Evolutionary conservation across 2,329 filamentous ascomycete species (phyloP).

Genomic region (Cladophialophora yegresii): DNA sequence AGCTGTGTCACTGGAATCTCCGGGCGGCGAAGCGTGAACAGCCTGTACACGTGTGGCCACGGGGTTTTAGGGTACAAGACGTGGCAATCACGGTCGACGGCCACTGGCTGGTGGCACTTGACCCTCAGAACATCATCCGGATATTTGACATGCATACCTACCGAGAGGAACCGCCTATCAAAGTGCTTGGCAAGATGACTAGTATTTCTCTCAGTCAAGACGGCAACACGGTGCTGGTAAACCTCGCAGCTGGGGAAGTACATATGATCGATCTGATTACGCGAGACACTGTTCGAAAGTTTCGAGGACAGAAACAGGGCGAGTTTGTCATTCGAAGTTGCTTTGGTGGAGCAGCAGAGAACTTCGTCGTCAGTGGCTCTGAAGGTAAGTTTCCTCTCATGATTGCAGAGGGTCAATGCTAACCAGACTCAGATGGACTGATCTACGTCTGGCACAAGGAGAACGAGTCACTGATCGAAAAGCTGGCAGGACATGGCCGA

Average conservation of each 20-base stretch:
- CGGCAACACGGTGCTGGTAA: slow-evolving; percentile 78
- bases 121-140: slow-evolving; percentile 68
- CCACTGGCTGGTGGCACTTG: slow-evolving; percentile 75
- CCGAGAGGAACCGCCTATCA: slow-evolving; percentile 73
- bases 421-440: slow-evolving; percentile 56
- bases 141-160: slow-evolving; percentile 79
- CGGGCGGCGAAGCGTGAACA: slow-evolving; percentile 20
- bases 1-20: slow-evolving; percentile 71
- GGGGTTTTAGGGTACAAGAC: slow-evolving; percentile 76
- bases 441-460: slow-evolving; percentile 91
- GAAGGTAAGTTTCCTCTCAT: slow-evolving; percentile 63
- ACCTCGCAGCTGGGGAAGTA: slow-evolving; percentile 74
- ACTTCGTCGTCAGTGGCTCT: slow-evolving; percentile 87
- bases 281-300: slow-evolving; percentile 70
- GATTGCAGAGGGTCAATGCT: slow-evolving; percentile 32
- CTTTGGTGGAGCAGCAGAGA: slow-evolving; percentile 89
- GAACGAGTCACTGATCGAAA: slow-evolving; percentile 73
- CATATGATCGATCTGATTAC: slow-evolving; percentile 76
- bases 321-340: slow-evolving; percentile 76
- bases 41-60: slow-evolving; percentile 46
- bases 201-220: slow-evolving; percentile 81
- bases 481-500: slow-evolving; percentile 70
- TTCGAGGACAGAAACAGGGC: slow-evolving; percentile 72
- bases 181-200: slow-evolving; percentile 69
- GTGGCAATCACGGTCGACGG: slow-evolving; percentile 81